Percentiles rank a stretch among this genome's conserved stretches.
Conservation (phyloP, 306 rosid species). For the Pachyrhizus erosus region DNA sequence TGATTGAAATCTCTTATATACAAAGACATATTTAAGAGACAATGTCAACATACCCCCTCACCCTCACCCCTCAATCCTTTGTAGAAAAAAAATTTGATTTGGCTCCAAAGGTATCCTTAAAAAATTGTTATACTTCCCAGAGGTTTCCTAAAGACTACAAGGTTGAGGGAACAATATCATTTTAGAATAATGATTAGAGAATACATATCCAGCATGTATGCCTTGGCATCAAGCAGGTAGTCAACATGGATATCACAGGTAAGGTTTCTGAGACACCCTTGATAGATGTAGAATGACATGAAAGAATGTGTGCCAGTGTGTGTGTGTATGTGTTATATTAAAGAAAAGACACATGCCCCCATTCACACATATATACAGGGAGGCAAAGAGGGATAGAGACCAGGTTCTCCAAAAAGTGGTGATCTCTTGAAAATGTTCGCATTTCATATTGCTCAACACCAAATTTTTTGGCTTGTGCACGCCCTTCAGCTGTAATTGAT, state of each 20-base stretch:
- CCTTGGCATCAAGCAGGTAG: background rate
- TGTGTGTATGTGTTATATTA: background rate
- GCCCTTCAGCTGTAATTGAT: conserved; percentile 86
- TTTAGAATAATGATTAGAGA: conserved; percentile 7
- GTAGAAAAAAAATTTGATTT: conserved; percentile 8
- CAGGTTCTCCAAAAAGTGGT: conserved; percentile 76
- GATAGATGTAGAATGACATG: background rate
- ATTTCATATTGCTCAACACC: conserved; percentile 97
- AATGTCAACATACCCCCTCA: background rate
- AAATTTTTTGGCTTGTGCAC: conserved; percentile 82
- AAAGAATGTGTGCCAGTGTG: background rate
- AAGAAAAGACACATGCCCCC: background rate
- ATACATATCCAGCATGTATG: background rate
- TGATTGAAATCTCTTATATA: background rate
- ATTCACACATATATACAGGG: background rate
- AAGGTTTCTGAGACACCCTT: background rate
- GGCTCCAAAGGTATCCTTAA: background rate
- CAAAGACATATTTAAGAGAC: background rate
- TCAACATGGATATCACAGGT: background rate
- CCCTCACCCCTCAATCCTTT: background rate
- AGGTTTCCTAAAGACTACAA: background rate
- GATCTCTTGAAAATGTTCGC: conserved; percentile 88
- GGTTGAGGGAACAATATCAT: background rate
- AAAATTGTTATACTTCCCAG: background rate
- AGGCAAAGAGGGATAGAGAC: conserved; percentile 51